These are phyloP conservation scores for Nymphaea colorata DNA, from an alignment of 164 flowering plant species.

Conservation along the genomic window DNA sequence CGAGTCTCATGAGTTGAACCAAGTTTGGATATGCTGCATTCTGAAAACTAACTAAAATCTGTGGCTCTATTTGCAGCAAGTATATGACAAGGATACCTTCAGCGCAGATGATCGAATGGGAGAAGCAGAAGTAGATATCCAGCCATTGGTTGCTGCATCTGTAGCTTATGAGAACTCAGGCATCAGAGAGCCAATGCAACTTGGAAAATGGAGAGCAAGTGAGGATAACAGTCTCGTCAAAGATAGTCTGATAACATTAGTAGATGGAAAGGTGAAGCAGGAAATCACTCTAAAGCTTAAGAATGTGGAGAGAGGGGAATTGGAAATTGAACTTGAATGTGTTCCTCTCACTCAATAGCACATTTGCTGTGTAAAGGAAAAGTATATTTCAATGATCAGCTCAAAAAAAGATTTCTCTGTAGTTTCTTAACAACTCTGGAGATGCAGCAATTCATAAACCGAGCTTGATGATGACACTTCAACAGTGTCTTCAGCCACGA, in stretches of 20 bases:
- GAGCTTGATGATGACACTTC: not conserved
- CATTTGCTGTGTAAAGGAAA: not conserved
- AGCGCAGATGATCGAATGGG: conserved; percentile 86
- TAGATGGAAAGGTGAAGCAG: conserved; percentile 32
- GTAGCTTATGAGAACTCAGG: conserved; percentile 49
- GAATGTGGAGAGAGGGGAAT: conserved; percentile 74
- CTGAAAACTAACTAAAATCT: not conserved
- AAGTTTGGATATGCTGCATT: too few relatives aligned
- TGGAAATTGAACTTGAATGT: conserved; percentile 27
- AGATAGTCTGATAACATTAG: conserved; percentile 46
- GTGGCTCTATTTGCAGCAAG: conserved; percentile 39
- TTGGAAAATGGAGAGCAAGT: conserved; percentile 61
- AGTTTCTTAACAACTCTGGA: not conserved
- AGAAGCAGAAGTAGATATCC: conserved; percentile 85
- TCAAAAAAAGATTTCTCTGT: not conserved
- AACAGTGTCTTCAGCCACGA: not conserved
- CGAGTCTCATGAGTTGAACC: not conserved
- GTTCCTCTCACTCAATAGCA: conserved; percentile 24
- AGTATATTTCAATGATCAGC: not conserved
- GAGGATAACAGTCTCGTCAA: conserved; percentile 47
- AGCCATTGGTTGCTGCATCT: conserved; percentile 67
- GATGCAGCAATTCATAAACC: not conserved
- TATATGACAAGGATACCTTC: conserved; percentile 88
- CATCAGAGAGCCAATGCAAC: conserved; percentile 32
- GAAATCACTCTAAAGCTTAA: conserved; percentile 34